Conservation (phyloP, 225 moss, liverwort and hornwort species). For the Antitrichia curtipendula region DNA sequence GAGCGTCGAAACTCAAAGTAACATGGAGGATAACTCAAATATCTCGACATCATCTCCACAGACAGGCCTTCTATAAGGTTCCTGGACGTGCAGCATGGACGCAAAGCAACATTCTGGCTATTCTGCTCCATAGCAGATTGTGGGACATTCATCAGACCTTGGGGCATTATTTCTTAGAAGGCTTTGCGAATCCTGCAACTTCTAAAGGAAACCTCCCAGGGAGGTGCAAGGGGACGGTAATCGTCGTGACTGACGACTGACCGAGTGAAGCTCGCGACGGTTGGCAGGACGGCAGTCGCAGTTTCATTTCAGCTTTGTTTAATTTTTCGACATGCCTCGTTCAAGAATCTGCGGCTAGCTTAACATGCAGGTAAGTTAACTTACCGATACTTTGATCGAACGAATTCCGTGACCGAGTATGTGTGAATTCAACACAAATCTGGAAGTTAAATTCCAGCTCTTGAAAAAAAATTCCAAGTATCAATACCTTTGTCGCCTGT, state of each 20-base stretch:
- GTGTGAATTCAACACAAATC: background rate
- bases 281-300: background rate
- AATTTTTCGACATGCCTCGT: background rate
- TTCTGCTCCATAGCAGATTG: background rate
- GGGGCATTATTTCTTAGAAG: background rate
- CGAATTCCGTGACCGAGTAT: background rate
- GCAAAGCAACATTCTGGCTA: background rate
- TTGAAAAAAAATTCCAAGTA: background rate
- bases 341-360: background rate
- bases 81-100: background rate
- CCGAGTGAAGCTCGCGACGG: conserved; percentile 1
- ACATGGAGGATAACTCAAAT: background rate
- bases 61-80: background rate
- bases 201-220: background rate
- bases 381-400: background rate
- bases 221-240: conserved; percentile 12
- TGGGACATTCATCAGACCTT: background rate
- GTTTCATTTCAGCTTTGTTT: background rate
- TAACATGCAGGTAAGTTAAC: background rate
- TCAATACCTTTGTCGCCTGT: background rate
- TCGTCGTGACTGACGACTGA: conserved; percentile 10
- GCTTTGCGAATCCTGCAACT: background rate
- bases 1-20: background rate
- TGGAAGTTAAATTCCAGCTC: background rate
- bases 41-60: background rate